Base-by-base conservation (phyloP, 2,329 filamentous ascomycete genomes). In the Bretziella fagacearum region DNA sequence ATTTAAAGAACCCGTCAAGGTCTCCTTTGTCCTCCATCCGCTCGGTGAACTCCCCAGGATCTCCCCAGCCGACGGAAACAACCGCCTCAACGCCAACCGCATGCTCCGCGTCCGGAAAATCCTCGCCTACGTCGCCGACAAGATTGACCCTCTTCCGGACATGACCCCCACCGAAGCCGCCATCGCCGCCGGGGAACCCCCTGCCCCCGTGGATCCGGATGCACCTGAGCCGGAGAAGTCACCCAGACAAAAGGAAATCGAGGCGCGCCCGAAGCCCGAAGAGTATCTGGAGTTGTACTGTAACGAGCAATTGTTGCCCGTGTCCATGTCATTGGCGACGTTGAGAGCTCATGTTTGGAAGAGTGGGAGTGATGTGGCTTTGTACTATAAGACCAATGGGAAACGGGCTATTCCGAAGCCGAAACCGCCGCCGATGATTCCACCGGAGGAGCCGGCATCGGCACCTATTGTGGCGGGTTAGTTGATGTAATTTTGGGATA, bases 41-140 rank as follows among this genome's bases (percentile, higher is more conserved):
- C 86, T 74, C 65, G 71, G 83, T 55, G 79, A 84, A 54, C 65
- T 96, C 45, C 85, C 86, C 1, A 73, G 71, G 47, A 81, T 95
- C 43, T 74, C 81, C 26, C 74, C 77, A 20, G 63, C 76, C 3
- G 86, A 93, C 57, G 81, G 80, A 45, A 93, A 89, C 60, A 89
- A 87, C 54, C 79, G 91, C 20, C 70, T 98, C 44, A 98, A 96
- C 59, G 91, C 91, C 8, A 98, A 96, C 58, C 77, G 89, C 47
- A 96, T 98, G 91, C 70, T 98, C 44, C 76, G 91, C 40, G 85
- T 93, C 3, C 89, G 85, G 65, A 98, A 98, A 68, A 91, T 98
- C 18, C 65, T 96, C 49, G 77, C 79, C 0, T 98, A 98, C 56
- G 77, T 98, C 15, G 84, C 86, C 1, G 91, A 98, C 62, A 74